These are phyloP conservation scores for Phytophthora boehmeriae DNA, from an alignment of 352 stramenopile species.

Conservation along the genomic window DNA sequence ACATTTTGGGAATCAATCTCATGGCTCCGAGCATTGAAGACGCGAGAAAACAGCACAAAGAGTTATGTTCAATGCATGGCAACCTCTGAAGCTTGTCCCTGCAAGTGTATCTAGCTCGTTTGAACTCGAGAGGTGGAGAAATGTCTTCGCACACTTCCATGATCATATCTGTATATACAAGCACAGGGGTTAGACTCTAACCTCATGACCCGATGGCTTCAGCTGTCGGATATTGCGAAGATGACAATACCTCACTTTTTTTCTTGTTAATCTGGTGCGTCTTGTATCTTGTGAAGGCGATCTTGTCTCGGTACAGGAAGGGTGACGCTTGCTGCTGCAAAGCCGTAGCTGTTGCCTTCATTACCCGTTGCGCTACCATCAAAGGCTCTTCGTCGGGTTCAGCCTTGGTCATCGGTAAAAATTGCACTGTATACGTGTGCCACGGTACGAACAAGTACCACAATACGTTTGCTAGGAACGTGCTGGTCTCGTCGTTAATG, in stretches of 20 bases:
- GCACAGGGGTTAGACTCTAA: too few relatives aligned
- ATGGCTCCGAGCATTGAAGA: too few relatives aligned
- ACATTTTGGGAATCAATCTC: too few relatives aligned
- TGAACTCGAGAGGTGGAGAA: too few relatives aligned
- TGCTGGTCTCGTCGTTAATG: conserved; percentile 82
- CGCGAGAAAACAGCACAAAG: too few relatives aligned
- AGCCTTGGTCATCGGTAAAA: conserved; percentile 45
- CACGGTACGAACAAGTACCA: conserved; percentile 79
- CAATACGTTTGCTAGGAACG: conserved; percentile 71
- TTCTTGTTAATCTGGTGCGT: conserved; percentile 55
- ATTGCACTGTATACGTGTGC: conserved; percentile 72
- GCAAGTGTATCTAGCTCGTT: too few relatives aligned
- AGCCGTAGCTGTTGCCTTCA: conserved; percentile 53
- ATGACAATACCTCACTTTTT: conserved; percentile 35
- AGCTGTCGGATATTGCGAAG: not conserved
- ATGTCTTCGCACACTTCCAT: too few relatives aligned
- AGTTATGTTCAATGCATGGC: too few relatives aligned
- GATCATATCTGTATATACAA: too few relatives aligned
- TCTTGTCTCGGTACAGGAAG: conserved; percentile 81
- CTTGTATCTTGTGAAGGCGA: conserved; percentile 64
- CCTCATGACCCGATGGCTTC: not conserved
- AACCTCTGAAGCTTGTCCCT: too few relatives aligned
- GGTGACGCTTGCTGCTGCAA: conserved; percentile 62
- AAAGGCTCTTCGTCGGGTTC: conserved; percentile 51
- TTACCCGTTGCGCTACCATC: conserved; percentile 63